Conservation (phyloP, 1,284 basidiomycete species). For the Schizophyllum amplum region DNA sequence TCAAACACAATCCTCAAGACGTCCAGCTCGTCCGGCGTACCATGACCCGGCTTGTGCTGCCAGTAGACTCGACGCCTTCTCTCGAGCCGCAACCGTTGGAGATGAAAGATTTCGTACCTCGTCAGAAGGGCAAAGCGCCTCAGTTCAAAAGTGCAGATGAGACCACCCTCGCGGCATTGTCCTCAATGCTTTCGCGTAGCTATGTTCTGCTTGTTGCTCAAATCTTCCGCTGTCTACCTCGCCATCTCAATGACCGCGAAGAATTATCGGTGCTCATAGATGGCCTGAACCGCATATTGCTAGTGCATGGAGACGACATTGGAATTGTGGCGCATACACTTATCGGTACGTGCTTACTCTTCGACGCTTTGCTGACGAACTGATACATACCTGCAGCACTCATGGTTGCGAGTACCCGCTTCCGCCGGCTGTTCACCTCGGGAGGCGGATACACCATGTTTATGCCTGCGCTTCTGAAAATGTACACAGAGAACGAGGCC, state of each 20-base stretch:
- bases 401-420: slow-evolving; percentile 73
- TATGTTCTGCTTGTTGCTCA: slow-evolving; percentile 65
- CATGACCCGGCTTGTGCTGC: slow-evolving; percentile 54
- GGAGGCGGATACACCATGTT: slow-evolving; percentile 66
- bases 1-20: slow-evolving; percentile 64
- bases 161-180: slow-evolving; percentile 31
- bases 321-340: slow-evolving; percentile 65
- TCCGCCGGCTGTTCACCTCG: slow-evolving; percentile 64
- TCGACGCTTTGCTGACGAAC: slow-evolving; percentile 3
- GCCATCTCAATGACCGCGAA: slow-evolving; percentile 67
- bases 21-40: slow-evolving; percentile 66
- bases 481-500: slow-evolving; percentile 52
- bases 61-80: slow-evolving; percentile 30
- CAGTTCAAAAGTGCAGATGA: slow-evolving; percentile 14
- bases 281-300: slow-evolving; percentile 60
- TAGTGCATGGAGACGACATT: slow-evolving; percentile 61
- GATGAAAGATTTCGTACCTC: slow-evolving; percentile 30
- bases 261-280: slow-evolving; percentile 65
- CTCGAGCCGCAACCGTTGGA: slow-evolving; percentile 27
- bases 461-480: slow-evolving; percentile 61
- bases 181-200: slow-evolving; percentile 57
- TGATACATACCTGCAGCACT: slow-evolving; percentile 29
- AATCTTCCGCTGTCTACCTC: slow-evolving; percentile 67
- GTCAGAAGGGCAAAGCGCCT: slow-evolving; percentile 9
- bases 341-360: slow-evolving; percentile 42